Conservation (phyloP, 352 stramenopile species). For the Bremia lactucae region DNA sequence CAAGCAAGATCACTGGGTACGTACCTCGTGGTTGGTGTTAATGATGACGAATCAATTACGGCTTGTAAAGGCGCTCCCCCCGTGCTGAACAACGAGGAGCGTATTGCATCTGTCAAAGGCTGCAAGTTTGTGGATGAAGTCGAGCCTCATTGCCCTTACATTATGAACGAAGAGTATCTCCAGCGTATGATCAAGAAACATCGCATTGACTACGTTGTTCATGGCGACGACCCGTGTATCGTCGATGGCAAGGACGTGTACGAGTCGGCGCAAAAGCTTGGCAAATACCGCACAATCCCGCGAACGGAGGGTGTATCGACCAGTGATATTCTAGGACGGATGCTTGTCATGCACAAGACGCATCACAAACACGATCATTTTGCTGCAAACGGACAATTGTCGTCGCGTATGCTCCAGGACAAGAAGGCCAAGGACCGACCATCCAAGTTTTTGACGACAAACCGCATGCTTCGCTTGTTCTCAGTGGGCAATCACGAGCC, state of each 20-base stretch:
- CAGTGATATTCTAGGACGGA: slow-evolving; percentile 97
- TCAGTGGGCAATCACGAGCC: slow-evolving; percentile 85
- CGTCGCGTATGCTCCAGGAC: slow-evolving; percentile 52
- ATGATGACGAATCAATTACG: slow-evolving; percentile 95
- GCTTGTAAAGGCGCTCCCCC: slow-evolving; percentile 92
- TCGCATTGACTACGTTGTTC: slow-evolving; percentile 97
- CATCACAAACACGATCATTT: slow-evolving; percentile 84
- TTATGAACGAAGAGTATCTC: slow-evolving; percentile 98
- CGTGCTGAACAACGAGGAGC: slow-evolving; percentile 95
- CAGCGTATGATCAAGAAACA: slow-evolving; percentile 96
- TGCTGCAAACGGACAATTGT: slow-evolving; percentile 60
- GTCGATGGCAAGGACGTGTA: slow-evolving; percentile 98
- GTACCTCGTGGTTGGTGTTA: slow-evolving; percentile 97
- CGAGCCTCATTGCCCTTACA: slow-evolving; percentile 94
- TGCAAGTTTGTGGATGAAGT: slow-evolving; percentile 99
- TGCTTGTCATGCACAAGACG: slow-evolving; percentile 94
- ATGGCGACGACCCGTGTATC: slow-evolving; percentile 98
- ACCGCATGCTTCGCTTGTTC: slow-evolving; percentile 90
- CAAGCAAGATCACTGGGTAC: slow-evolving; percentile 92
- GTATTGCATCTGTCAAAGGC: slow-evolving; percentile 89
- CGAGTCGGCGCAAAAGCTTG: slow-evolving; percentile 90
- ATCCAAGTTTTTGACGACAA: slow-evolving; percentile 94
- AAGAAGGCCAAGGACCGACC: slow-evolving; percentile 59
- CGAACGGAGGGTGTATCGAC: slow-evolving; percentile 95
- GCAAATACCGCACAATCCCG: slow-evolving; percentile 94